A percentile compares a stretch with the other conserved stretches of the same genome.
phyloP scores from a whole-genome alignment of 768 basidiomycete genomes.

The Russula sp. region DNA sequence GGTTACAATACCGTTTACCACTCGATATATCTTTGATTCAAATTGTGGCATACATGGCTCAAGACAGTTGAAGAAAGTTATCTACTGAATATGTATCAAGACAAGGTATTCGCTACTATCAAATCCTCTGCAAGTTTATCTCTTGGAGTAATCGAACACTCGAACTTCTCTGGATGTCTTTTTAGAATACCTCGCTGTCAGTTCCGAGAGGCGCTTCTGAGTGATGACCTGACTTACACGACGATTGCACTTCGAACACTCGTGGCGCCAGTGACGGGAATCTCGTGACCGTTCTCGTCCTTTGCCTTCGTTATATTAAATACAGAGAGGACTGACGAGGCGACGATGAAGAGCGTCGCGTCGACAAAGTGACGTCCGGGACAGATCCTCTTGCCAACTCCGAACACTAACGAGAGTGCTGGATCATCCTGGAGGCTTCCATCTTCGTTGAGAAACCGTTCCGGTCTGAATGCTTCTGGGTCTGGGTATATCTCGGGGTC shows the following conservation, averaged over 20 bases:
- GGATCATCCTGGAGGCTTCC: slow-evolving; percentile 11
- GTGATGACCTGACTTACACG: background rate
- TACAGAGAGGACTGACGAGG: slow-evolving; percentile 7
- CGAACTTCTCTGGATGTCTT: slow-evolving; percentile 9
- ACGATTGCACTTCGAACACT: background rate
- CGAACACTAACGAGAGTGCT: background rate
- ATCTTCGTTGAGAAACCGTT: slow-evolving; percentile 18
- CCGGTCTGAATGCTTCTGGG: slow-evolving; percentile 17
- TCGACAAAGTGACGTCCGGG: slow-evolving; percentile 24
- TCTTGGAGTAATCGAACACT: slow-evolving; percentile 11
- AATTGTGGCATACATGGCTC: background rate
- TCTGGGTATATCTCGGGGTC: slow-evolving; percentile 13
- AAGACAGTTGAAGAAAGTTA: background rate
- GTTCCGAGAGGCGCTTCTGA: too few species aligned
- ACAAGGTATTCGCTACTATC: background rate
- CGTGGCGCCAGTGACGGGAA: background rate
- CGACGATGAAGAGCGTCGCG: slow-evolving; percentile 17
- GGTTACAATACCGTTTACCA: too few species aligned
- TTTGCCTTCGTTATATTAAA: slow-evolving; percentile 17
- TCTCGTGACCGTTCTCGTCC: slow-evolving; percentile 10
- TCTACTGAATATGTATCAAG: background rate
- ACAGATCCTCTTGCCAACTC: slow-evolving; percentile 18
- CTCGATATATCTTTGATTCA: background rate
- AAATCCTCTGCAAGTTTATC: slow-evolving; percentile 8
- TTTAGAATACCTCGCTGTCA: background rate